Evolutionary conservation across 495 filamentous ascomycete species (phyloP).

Genomic region (Daldinia loculata): DNA sequence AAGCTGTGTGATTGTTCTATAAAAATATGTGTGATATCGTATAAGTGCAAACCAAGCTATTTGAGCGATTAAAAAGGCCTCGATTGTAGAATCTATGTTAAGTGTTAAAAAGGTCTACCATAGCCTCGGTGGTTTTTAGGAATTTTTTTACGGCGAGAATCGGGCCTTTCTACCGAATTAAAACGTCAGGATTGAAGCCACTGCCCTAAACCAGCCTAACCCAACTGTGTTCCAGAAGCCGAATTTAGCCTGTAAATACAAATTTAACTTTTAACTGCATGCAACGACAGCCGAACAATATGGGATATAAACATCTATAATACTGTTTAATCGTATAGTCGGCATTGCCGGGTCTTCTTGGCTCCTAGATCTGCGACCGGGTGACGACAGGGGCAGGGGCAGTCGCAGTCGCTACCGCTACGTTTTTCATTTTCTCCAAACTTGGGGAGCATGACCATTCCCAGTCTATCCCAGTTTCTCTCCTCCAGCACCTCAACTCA

Average conservation of each 20-base stretch:
- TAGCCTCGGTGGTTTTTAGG: slow-evolving; percentile 39
- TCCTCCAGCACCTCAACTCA: slow-evolving; percentile 27
- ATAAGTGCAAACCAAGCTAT: slow-evolving; percentile 23
- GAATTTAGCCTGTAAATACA: slow-evolving; percentile 43
- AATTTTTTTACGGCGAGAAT: slow-evolving; percentile 31
- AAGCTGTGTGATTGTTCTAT: neutral
- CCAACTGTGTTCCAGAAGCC: slow-evolving; percentile 22
- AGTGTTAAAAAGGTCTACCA: slow-evolving; percentile 15
- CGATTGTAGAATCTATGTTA: slow-evolving; percentile 7
- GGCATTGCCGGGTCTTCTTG: slow-evolving; percentile 39
- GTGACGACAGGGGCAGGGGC: slow-evolving; percentile 34
- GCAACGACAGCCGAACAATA: neutral
- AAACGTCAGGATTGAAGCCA: slow-evolving; percentile 15
- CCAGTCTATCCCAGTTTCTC: slow-evolving; percentile 35
- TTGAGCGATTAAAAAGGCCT: slow-evolving; percentile 32
- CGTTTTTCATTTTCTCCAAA: slow-evolving; percentile 38
- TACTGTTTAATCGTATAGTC: slow-evolving; percentile 38
- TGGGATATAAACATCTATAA: slow-evolving; percentile 1
- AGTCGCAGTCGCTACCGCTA: slow-evolving; percentile 26
- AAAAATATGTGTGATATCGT: slow-evolving; percentile 8
- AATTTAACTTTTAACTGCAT: slow-evolving; percentile 13
- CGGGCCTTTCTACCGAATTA: slow-evolving; percentile 40
- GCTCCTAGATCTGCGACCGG: slow-evolving; percentile 38
- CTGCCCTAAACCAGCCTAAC: slow-evolving; percentile 16
- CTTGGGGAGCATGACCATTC: slow-evolving; percentile 25